Percentiles rank a stretch among this genome's conserved stretches.
phyloP scores from a whole-genome alignment of 371 early-diverging fungal species.

The Gilbertella persicaria region DNA sequence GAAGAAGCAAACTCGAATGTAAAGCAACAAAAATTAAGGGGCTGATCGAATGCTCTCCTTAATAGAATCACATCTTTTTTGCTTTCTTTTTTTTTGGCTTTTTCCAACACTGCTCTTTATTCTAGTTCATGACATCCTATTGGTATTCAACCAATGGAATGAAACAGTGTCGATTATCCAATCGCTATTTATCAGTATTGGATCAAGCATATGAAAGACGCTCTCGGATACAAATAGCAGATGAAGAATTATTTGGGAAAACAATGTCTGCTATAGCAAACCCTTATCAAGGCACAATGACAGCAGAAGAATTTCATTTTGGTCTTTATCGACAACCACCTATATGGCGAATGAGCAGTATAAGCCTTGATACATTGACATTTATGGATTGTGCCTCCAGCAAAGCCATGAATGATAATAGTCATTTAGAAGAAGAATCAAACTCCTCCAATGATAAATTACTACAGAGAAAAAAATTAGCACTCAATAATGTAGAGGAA shows the following conservation, averaged over 20 bases:
- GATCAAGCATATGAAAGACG: conserved; percentile 35
- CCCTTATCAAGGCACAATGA: conserved; percentile 36
- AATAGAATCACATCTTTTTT: neutral
- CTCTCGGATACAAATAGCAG: conserved; percentile 28
- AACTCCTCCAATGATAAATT: too few relatives aligned
- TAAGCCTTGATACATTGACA: conserved; percentile 28
- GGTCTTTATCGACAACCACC: conserved; percentile 38
- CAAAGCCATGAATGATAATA: neutral
- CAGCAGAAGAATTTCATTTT: conserved; percentile 34
- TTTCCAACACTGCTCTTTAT: too few relatives aligned
- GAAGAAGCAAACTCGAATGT: neutral
- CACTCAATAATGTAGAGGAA: conserved; percentile 3
- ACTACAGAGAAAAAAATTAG: neutral
- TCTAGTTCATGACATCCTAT: conserved; percentile 28
- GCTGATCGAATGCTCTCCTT: neutral
- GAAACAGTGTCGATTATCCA: conserved; percentile 23
- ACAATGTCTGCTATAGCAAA: conserved; percentile 34
- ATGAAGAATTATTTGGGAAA: conserved; percentile 46
- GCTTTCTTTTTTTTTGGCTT: neutral
- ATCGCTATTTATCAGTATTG: conserved; percentile 24
- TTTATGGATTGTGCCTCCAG: conserved; percentile 15
- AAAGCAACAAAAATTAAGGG: too few relatives aligned
- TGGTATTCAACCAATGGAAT: conserved; percentile 41
- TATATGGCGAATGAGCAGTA: conserved; percentile 30
- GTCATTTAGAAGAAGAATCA: neutral